Evolutionary conservation across 768 basidiomycete genomes (phyloP).

Genomic region (Suillus variegatus): DNA sequence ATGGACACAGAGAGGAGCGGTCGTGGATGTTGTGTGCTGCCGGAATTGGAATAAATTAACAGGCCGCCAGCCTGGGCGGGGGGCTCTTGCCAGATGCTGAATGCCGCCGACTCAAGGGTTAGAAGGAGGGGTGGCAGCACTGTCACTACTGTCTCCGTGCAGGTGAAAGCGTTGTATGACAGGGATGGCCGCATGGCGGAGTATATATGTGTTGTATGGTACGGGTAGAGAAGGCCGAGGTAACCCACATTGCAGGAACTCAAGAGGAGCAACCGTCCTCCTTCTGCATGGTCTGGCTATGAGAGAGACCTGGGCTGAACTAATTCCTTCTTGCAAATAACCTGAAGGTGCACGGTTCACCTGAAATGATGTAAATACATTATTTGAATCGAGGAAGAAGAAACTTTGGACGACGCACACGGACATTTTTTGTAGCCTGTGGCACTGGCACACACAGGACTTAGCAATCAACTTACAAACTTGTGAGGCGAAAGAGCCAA

Average conservation of each 20-base stretch:
- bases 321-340: no score
- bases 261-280: not conserved
- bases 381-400: no score
- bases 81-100: not conserved
- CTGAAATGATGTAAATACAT: no score
- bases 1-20: constrained; percentile 10
- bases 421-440: no score
- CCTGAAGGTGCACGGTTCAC: no score
- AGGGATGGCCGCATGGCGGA: not conserved
- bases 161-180: not conserved
- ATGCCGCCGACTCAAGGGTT: not conserved
- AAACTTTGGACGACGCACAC: no score
- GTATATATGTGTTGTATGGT: not conserved
- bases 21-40: not conserved
- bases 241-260: not conserved
- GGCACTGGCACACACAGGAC: no score
- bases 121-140: not conserved
- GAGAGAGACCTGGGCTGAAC: no score
- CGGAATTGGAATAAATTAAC: not conserved
- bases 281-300: no score
- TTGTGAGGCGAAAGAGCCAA: no score
- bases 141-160: not conserved
- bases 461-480: no score
- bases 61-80: not conserved
- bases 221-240: not conserved